Conservation (phyloP, 2,329 filamentous ascomycete species). For the Fusarium ambrosium region DNA sequence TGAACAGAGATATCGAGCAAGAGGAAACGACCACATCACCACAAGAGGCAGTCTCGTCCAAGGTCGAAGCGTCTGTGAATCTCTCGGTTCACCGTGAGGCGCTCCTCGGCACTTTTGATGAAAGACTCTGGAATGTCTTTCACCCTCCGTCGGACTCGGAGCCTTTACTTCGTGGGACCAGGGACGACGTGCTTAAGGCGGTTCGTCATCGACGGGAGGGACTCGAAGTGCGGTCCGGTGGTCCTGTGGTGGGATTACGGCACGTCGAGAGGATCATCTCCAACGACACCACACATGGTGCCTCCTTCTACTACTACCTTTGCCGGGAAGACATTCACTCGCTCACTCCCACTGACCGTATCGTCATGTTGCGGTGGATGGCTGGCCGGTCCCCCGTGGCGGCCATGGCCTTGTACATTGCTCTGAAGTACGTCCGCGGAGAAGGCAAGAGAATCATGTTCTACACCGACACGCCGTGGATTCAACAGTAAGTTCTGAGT, state of each 20-base stretch:
- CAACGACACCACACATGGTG: not conserved
- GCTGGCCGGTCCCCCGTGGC: not conserved
- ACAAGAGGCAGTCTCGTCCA: not conserved
- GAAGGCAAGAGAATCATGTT: constrained; percentile 8
- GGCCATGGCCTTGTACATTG: not conserved
- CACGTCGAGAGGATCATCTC: not conserved
- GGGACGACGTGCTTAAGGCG: not conserved
- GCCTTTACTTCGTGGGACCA: not conserved
- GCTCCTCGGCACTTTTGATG: not conserved
- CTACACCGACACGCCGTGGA: constrained; percentile 8
- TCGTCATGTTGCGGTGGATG: not conserved
- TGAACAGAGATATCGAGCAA: not conserved
- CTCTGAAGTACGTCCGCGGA: not conserved
- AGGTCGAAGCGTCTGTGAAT: not conserved
- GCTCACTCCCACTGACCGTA: not conserved
- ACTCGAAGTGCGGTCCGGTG: no score
- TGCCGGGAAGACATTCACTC: no score
- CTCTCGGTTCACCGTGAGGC: not conserved
- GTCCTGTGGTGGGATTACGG: not conserved
- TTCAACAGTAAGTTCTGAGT: constrained; percentile 6
- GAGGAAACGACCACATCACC: not conserved
- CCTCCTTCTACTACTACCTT: not conserved
- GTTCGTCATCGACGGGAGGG: not conserved
- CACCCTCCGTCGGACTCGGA: not conserved
- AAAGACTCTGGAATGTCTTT: not conserved